These are phyloP conservation scores for Acer campestre DNA, from an alignment of 345 rosid species.

Conservation along the genomic window DNA sequence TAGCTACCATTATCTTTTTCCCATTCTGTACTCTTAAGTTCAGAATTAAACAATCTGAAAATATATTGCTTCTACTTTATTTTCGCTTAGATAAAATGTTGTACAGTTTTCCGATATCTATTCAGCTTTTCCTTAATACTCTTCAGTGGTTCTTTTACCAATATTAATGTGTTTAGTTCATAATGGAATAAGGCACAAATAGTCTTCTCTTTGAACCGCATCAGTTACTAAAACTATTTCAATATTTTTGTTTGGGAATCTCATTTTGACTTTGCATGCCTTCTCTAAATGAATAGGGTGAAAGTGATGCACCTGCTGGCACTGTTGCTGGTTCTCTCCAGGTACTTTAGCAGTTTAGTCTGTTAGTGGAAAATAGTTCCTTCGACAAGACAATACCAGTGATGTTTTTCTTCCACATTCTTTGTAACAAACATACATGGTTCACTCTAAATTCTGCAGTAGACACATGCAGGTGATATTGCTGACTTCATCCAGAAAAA, in stretches of 20 bases:
- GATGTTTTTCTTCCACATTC: conserved; percentile 3
- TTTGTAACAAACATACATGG: not conserved
- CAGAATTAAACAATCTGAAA: not conserved
- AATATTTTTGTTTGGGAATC: not conserved
- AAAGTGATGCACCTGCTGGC: conserved; percentile 71
- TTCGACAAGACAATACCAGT: not conserved
- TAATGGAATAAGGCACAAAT: not conserved
- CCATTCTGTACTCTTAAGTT: not conserved
- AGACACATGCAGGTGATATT: conserved; percentile 89
- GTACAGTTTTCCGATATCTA: not conserved
- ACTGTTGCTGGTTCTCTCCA: conserved; percentile 75
- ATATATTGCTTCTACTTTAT: not conserved
- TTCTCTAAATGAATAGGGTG: conserved; percentile 58
- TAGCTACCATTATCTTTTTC: not conserved
- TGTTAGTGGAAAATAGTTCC: conserved; percentile 6
- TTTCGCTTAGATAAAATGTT: not conserved
- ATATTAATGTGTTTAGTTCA: not conserved
- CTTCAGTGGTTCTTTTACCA: not conserved
- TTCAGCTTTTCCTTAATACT: not conserved
- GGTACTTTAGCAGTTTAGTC: conserved; percentile 45
- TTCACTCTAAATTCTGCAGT: conserved; percentile 44
- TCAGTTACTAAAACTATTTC: not conserved
- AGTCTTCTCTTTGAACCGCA: not conserved
- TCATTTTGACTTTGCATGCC: conserved; percentile 13
- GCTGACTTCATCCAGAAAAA: conserved; percentile 68